Conservation (phyloP, 495 filamentous ascomycete species). For the Poronia punctata region DNA sequence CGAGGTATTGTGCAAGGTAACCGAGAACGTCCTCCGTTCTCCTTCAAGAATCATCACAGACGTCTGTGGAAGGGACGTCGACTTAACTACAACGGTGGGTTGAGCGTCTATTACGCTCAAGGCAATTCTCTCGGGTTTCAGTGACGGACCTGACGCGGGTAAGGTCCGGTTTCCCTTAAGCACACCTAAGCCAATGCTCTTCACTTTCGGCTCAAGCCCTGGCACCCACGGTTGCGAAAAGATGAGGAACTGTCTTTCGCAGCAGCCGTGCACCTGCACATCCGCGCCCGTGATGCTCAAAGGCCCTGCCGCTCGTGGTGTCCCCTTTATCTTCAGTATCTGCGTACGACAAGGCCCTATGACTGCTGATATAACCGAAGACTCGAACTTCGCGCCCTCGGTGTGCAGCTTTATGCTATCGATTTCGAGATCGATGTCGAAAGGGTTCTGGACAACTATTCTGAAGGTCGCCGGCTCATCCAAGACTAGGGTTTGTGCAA, state of each 20-base stretch:
- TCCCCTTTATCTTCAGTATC: constrained; percentile 63
- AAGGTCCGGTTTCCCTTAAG: constrained; percentile 37
- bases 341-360: constrained; percentile 77
- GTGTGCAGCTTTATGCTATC: constrained; percentile 72
- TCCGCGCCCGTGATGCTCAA: constrained; percentile 71
- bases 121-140: constrained; percentile 43
- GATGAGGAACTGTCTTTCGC: constrained; percentile 74
- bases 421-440: constrained; percentile 84
- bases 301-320: constrained; percentile 56
- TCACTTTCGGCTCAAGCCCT: constrained; percentile 63
- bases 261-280: constrained; percentile 73
- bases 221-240: constrained; percentile 71
- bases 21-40: constrained; percentile 66
- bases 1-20: constrained; percentile 77
- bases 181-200: constrained; percentile 59
- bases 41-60: constrained; percentile 90
- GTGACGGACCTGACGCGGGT: constrained; percentile 25
- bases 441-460: constrained; percentile 86
- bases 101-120: constrained; percentile 71
- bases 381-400: constrained; percentile 63
- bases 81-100: constrained; percentile 67
- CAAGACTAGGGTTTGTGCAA: constrained; percentile 65
- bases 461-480: constrained; percentile 69
- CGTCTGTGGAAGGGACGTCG: constrained; percentile 71
- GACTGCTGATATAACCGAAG: constrained; percentile 53